Evolutionary conservation across 179 eudicot genomes (phyloP).

Genomic region (Silene vulgaris): DNA sequence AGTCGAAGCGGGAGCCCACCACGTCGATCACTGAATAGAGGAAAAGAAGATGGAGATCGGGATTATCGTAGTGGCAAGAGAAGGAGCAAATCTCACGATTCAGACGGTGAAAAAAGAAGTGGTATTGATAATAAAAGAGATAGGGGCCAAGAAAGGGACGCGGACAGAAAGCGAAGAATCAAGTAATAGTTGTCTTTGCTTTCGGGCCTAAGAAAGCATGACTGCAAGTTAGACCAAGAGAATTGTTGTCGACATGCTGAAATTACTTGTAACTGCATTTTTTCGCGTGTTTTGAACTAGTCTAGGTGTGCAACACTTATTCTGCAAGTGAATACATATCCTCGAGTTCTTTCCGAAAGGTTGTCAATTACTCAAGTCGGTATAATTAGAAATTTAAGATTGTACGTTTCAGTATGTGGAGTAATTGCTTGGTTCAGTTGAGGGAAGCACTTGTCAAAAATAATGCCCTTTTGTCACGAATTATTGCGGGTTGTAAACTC

Average conservation of each 20-base stretch:
- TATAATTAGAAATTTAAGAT: not conserved
- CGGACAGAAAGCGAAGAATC: slow-evolving; percentile 61
- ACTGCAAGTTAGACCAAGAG: not conserved
- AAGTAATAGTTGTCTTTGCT: slow-evolving; percentile 30
- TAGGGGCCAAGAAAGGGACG: slow-evolving; percentile 53
- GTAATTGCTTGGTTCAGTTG: too few species aligned
- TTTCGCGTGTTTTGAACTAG: not conserved
- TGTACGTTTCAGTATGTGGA: not conserved
- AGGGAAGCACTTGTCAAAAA: too few species aligned
- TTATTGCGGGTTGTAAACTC: too few species aligned
- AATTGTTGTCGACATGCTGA: not conserved
- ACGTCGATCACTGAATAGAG: slow-evolving; percentile 28
- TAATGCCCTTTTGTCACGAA: too few species aligned
- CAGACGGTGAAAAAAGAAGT: slow-evolving; percentile 52
- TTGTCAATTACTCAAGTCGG: not conserved
- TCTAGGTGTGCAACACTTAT: not conserved
- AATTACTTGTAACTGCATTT: slow-evolving; percentile 2
- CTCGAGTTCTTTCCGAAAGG: not conserved
- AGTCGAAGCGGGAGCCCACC: slow-evolving; percentile 68
- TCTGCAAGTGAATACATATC: not conserved
- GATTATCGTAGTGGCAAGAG: slow-evolving; percentile 40
- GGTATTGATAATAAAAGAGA: slow-evolving; percentile 59
- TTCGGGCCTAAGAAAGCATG: not conserved
- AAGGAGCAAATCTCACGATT: slow-evolving; percentile 29
- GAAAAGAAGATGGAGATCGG: slow-evolving; percentile 41